These are phyloP conservation scores for Globisporangium sylvaticum DNA, from an alignment of 352 stramenopile species.

Conservation along the genomic window DNA sequence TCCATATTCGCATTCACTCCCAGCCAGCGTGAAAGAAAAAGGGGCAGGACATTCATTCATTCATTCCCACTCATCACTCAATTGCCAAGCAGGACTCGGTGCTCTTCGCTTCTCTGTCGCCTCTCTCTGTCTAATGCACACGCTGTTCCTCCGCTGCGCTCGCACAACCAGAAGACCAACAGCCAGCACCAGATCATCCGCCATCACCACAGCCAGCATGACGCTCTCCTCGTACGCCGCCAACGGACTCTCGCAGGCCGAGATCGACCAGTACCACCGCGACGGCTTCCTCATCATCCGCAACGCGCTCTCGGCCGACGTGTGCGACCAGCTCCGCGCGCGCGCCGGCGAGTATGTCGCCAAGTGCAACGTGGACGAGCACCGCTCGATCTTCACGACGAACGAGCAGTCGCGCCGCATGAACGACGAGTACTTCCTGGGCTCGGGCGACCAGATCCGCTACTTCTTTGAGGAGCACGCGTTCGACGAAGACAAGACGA, in stretches of 20 bases:
- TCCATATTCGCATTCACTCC: neutral
- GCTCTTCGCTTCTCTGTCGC: neutral
- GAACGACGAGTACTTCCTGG: slow-evolving; percentile 93
- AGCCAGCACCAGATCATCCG: neutral
- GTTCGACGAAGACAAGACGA: slow-evolving; percentile 60
- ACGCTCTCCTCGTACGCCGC: slow-evolving; percentile 13
- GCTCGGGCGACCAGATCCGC: slow-evolving; percentile 87
- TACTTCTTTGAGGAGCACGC: slow-evolving; percentile 93
- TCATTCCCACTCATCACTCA: neutral
- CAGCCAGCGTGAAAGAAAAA: slow-evolving; percentile 2
- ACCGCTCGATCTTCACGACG: slow-evolving; percentile 82
- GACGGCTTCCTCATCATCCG: slow-evolving; percentile 70
- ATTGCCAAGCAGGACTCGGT: neutral
- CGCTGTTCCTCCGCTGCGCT: neutral
- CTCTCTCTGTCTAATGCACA: neutral
- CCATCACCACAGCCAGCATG: neutral
- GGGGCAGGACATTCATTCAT: neutral
- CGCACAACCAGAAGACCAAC: neutral
- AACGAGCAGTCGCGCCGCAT: slow-evolving; percentile 78
- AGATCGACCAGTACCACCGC: slow-evolving; percentile 53
- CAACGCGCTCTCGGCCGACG: slow-evolving; percentile 30
- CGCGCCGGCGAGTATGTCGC: slow-evolving; percentile 46
- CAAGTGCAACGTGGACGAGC: slow-evolving; percentile 54
- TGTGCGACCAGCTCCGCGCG: slow-evolving; percentile 56
- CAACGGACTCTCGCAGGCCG: slow-evolving; percentile 42